Conservation (phyloP, 2,329 filamentous ascomycete genomes). For the Fusarium foetens region DNA sequence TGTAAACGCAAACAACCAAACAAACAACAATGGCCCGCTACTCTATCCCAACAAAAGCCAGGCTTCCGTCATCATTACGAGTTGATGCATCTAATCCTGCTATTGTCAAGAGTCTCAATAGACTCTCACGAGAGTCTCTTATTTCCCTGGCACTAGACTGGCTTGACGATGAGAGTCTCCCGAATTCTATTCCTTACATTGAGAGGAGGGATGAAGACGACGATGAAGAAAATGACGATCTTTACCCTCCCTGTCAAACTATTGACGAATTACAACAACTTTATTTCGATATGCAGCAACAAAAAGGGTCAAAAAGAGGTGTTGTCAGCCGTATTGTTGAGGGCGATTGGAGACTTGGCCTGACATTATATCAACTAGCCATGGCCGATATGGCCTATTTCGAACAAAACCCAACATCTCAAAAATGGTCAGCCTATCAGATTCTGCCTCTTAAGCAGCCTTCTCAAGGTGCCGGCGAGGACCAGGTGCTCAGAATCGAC, state of each 20-base stretch:
- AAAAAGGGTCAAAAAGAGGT: slow-evolving; percentile 71
- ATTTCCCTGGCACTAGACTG: slow-evolving; percentile 79
- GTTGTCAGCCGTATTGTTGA: slow-evolving; percentile 71
- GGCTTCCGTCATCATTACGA: slow-evolving; percentile 76
- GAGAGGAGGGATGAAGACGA: slow-evolving; percentile 55
- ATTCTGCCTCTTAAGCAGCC: slow-evolving; percentile 63
- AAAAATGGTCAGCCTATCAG: slow-evolving; percentile 72
- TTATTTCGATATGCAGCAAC: slow-evolving; percentile 69
- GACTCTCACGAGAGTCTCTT: slow-evolving; percentile 77
- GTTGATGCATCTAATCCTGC: slow-evolving; percentile 72
- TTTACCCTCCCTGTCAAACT: slow-evolving; percentile 74
- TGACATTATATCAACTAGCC: slow-evolving; percentile 73
- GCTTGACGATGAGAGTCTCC: slow-evolving; percentile 74
- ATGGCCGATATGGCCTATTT: slow-evolving; percentile 75
- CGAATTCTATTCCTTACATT: slow-evolving; percentile 59
- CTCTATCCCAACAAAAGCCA: slow-evolving; percentile 76
- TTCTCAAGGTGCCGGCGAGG: slow-evolving; percentile 51
- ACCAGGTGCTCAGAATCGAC: slow-evolving; percentile 56
- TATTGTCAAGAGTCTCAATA: slow-evolving; percentile 73
- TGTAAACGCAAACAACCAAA: slow-evolving; percentile 24
- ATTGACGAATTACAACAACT: slow-evolving; percentile 73
- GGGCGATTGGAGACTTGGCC: slow-evolving; percentile 74
- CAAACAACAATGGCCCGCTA: slow-evolving; percentile 60
- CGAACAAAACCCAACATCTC: slow-evolving; percentile 70
- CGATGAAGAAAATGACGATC: slow-evolving; percentile 69